These are phyloP conservation scores for Suhomyces maxii DNA, from an alignment of 1,139 yeast species.

Conservation along the genomic window DNA sequence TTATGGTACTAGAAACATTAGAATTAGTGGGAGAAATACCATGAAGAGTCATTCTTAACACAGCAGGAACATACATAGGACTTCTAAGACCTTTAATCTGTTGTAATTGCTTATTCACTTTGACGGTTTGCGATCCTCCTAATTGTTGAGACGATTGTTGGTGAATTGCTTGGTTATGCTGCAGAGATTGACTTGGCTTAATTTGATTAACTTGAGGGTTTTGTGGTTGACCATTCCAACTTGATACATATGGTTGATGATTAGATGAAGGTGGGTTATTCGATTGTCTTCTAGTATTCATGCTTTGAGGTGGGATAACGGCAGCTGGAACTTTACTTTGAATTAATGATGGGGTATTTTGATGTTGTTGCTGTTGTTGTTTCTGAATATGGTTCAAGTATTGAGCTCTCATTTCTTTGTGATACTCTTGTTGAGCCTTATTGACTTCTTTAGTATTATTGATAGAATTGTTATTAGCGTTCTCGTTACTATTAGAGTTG, in stretches of 20 bases:
- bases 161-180: background rate
- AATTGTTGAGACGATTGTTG: constrained; percentile 6
- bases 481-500: background rate
- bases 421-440: constrained; percentile 6
- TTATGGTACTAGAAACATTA: constrained; percentile 1
- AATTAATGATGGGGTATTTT: background rate
- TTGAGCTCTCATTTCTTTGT: constrained; percentile 5
- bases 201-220: background rate
- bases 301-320: constrained; percentile 28
- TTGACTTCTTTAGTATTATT: background rate
- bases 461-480: background rate
- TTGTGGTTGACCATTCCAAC: constrained; percentile 2
- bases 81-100: constrained; percentile 74
- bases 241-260: constrained; percentile 3
- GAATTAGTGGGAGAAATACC: constrained; percentile 13
- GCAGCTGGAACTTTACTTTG: constrained; percentile 21
- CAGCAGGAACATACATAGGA: constrained; percentile 90
- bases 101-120: constrained; percentile 33
- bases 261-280: constrained; percentile 10
- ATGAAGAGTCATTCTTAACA: constrained; percentile 52
- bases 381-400: constrained; percentile 3
- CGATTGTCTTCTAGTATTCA: constrained; percentile 20
- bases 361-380: constrained; percentile 6
- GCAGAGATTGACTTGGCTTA: background rate
- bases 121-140: background rate